Evolutionary conservation across 2,329 filamentous ascomycete species (phyloP).

Genomic region (Didymosphaeria variabile): DNA sequence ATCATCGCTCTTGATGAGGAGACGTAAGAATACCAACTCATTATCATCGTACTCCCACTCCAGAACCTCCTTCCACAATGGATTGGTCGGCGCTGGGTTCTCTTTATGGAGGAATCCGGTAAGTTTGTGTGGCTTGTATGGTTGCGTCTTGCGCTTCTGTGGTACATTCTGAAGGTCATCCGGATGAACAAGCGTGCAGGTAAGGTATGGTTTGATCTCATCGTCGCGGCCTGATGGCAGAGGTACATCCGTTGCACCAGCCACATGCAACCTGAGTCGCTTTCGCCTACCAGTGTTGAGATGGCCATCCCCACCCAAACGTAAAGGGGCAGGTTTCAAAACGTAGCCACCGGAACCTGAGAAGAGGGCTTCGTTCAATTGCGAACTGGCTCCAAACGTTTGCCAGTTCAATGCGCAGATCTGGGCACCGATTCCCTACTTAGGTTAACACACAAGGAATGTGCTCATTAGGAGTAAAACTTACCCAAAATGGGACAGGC

Average conservation of each 20-base stretch:
- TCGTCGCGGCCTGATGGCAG: slow-evolving; percentile 59
- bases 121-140: slow-evolving; percentile 68
- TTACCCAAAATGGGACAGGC: slow-evolving; percentile 68
- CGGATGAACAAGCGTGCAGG: slow-evolving; percentile 70
- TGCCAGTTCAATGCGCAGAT: slow-evolving; percentile 77
- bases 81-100: slow-evolving; percentile 68
- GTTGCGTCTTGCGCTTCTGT: slow-evolving; percentile 68
- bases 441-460: neutral
- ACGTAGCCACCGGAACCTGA: slow-evolving; percentile 71
- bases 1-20: slow-evolving; percentile 74
- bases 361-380: slow-evolving; percentile 75
- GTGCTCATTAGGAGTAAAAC: neutral
- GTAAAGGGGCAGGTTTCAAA: slow-evolving; percentile 69
- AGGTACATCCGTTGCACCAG: slow-evolving; percentile 69
- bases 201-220: slow-evolving; percentile 70
- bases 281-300: slow-evolving; percentile 58
- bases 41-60: slow-evolving; percentile 76
- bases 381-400: slow-evolving; percentile 71
- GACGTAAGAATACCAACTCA: slow-evolving; percentile 70
- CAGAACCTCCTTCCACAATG: slow-evolving; percentile 71
- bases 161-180: slow-evolving; percentile 58
- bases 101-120: slow-evolving; percentile 65
- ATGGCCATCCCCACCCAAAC: slow-evolving; percentile 63
- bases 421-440: slow-evolving; percentile 67
- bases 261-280: slow-evolving; percentile 66